Conservation (phyloP, 495 filamentous ascomycete species). For the Penicillium soppii region DNA sequence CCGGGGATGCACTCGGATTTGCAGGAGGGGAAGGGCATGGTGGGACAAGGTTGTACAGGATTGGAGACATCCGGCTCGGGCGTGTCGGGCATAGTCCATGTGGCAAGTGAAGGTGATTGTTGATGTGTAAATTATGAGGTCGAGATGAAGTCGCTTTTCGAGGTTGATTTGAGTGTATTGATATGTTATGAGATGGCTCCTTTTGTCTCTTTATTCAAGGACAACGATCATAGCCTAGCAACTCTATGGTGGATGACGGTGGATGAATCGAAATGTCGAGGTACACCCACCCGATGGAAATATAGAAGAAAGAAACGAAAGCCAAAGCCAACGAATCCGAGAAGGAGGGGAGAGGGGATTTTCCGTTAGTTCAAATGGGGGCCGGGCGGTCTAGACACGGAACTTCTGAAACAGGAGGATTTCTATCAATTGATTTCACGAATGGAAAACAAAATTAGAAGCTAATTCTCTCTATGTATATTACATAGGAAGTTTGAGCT, state of each 20-base stretch:
- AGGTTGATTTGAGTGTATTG: too few relatives aligned
- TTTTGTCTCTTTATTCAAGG: conserved; percentile 17
- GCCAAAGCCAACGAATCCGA: neutral
- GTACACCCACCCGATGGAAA: neutral
- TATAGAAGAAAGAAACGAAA: neutral
- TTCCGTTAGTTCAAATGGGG: conserved; percentile 21
- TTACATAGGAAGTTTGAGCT: neutral
- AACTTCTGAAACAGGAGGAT: conserved; percentile 21
- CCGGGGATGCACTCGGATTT: conserved; percentile 47
- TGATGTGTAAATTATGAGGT: neutral
- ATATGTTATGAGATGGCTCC: neutral
- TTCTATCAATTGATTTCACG: too few relatives aligned
- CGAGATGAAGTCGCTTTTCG: too few relatives aligned
- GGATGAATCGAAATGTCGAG: conserved; percentile 12
- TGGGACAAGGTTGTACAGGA: conserved; percentile 25
- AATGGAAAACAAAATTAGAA: too few relatives aligned
- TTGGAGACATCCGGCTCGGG: conserved; percentile 39
- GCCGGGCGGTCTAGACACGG: conserved; percentile 30
- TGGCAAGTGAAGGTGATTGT: conserved; percentile 11
- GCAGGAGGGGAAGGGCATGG: conserved; percentile 37
- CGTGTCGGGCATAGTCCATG: conserved; percentile 39
- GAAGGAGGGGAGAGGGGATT: conserved; percentile 26
- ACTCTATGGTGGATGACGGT: neutral
- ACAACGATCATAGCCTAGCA: conserved; percentile 32
- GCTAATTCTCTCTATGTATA: too few relatives aligned